A percentile compares a stretch with the other conserved stretches of the same genome.
These are phyloP conservation scores for Neohortaea acidophila DNA, from an alignment of 495 filamentous ascomycete species.

Conservation along the genomic window DNA sequence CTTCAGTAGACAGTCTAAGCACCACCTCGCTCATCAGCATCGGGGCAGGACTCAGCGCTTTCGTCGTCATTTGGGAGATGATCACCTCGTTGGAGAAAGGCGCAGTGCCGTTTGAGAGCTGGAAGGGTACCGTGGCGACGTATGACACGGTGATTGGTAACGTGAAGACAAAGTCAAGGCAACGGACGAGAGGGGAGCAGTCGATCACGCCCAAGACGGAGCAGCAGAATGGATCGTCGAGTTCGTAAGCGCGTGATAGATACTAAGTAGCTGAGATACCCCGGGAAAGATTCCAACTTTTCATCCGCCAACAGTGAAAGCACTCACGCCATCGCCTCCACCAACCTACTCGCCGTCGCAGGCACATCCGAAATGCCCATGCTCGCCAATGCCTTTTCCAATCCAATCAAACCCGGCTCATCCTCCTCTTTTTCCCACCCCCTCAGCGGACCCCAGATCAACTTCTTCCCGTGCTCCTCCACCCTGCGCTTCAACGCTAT, in stretches of 20 bases:
- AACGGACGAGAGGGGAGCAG: too few relatives aligned
- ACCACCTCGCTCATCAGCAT: not conserved
- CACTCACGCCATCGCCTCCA: not conserved
- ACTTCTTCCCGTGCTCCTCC: constrained; percentile 33
- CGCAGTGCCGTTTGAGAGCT: constrained; percentile 2
- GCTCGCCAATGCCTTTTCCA: constrained; percentile 15
- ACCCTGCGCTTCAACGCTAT: constrained; percentile 45
- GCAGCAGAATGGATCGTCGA: too few relatives aligned
- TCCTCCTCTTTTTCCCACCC: constrained; percentile 38
- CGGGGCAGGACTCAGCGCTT: not conserved
- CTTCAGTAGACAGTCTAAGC: not conserved
- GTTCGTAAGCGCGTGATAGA: too few relatives aligned
- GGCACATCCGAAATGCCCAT: constrained; percentile 3
- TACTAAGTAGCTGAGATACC: too few relatives aligned
- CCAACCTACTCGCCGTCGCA: not conserved
- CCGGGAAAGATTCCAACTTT: too few relatives aligned
- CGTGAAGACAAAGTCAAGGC: too few relatives aligned
- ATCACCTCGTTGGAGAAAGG: constrained; percentile 1
- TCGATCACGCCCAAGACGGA: too few relatives aligned
- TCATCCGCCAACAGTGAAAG: too few relatives aligned
- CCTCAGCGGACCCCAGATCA: constrained; percentile 55
- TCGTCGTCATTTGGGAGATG: constrained; percentile 5
- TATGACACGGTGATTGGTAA: not conserved
- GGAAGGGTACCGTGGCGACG: not conserved
- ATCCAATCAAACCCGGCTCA: constrained; percentile 13